Evolutionary conservation across 78 protist genomes (phyloP).

Genomic region (Cavenderia fasciculata): DNA sequence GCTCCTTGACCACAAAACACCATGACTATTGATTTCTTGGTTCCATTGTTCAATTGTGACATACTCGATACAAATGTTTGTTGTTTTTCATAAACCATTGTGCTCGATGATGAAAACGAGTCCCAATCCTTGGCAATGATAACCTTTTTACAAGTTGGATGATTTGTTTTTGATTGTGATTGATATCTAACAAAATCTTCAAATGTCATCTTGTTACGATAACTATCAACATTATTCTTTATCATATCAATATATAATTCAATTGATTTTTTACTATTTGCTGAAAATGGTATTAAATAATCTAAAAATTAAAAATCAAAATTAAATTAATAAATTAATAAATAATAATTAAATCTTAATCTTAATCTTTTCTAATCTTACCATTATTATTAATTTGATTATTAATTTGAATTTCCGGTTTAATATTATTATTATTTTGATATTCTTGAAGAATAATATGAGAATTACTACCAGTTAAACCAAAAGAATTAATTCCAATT

Average conservation of each 20-base stretch:
- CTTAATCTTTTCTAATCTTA: too few species aligned
- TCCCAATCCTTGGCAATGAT: constrained; percentile 13
- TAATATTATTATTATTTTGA: background rate
- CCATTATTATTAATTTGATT: too few species aligned
- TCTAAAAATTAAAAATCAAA: too few species aligned
- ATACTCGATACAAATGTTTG: constrained; percentile 47
- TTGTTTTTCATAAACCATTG: background rate
- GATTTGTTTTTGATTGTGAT: background rate
- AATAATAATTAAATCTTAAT: too few species aligned
- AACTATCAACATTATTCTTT: too few species aligned
- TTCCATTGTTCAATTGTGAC: too few species aligned
- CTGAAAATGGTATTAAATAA: constrained; percentile 35
- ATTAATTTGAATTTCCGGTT: too few species aligned
- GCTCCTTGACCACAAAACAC: constrained; percentile 80
- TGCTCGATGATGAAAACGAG: too few species aligned
- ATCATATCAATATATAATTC: background rate
- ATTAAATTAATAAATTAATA: too few species aligned
- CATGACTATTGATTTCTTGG: too few species aligned
- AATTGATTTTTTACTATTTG: background rate
- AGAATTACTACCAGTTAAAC: constrained; percentile 87
- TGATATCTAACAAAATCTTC: constrained; percentile 20
- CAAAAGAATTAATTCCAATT: constrained; percentile 85
- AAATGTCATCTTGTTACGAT: background rate
- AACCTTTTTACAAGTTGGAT: background rate
- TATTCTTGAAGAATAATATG: constrained; percentile 50